Percentiles rank a stretch among this genome's conserved stretches.
phyloP scores from a whole-genome alignment of 805 yeast genomes.

The Metschnikowia gruessii region DNA sequence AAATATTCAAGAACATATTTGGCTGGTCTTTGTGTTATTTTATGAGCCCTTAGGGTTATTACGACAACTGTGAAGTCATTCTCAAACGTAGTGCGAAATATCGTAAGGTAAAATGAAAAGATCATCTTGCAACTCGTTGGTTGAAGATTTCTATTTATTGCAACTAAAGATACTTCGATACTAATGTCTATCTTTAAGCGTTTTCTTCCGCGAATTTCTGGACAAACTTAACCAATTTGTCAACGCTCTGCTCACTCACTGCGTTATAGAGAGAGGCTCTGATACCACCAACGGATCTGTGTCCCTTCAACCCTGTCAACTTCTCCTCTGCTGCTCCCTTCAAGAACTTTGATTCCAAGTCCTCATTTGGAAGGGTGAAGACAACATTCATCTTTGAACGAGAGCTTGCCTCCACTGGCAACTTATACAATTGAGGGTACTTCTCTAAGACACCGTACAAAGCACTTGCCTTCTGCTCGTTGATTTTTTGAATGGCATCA shows the following conservation, averaged over 20 bases:
- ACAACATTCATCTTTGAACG: constrained; percentile 94
- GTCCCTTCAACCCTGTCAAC: constrained; percentile 86
- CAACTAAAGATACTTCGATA: background rate
- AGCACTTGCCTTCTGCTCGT: constrained; percentile 57
- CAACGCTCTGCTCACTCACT: constrained; percentile 59
- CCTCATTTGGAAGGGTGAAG: constrained; percentile 67
- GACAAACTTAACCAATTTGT: constrained; percentile 54
- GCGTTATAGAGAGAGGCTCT: constrained; percentile 94
- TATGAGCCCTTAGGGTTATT: too few species aligned
- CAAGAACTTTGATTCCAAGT: constrained; percentile 66
- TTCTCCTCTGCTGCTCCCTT: constrained; percentile 57
- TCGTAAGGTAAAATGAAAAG: too few species aligned
- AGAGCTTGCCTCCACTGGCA: constrained; percentile 59
- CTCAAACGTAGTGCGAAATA: too few species aligned
- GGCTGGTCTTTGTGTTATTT: too few species aligned
- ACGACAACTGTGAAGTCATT: too few species aligned
- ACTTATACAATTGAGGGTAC: constrained; percentile 59
- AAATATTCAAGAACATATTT: too few species aligned
- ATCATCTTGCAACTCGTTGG: background rate
- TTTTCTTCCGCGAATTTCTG: constrained; percentile 52
- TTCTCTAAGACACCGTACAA: constrained; percentile 66
- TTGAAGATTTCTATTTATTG: background rate
- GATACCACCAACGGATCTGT: constrained; percentile 95
- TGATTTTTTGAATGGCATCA: constrained; percentile 51
- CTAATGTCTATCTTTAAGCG: background rate